Evolutionary conservation across 495 filamentous ascomycete genomes (phyloP).

Genomic region (Acidiella bohemica): DNA sequence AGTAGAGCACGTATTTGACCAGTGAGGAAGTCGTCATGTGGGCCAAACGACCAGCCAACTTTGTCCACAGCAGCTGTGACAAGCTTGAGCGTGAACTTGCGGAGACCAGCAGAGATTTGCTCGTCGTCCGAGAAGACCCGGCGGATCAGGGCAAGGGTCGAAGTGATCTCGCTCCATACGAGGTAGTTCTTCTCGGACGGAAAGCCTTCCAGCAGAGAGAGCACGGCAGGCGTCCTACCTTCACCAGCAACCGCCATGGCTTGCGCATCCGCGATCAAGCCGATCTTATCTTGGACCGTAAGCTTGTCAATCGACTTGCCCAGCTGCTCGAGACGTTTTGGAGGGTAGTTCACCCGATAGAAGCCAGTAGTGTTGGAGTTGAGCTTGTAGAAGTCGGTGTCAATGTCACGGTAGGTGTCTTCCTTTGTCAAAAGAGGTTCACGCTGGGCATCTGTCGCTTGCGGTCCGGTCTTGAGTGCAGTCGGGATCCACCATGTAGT

Average conservation of each 20-base stretch:
- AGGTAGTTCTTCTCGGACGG: slow-evolving; percentile 66
- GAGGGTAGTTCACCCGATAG: slow-evolving; percentile 85
- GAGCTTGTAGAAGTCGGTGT: slow-evolving; percentile 79
- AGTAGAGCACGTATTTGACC: slow-evolving; percentile 69
- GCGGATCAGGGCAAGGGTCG: slow-evolving; percentile 50
- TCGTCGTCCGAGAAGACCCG: slow-evolving; percentile 51
- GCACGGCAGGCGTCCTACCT: slow-evolving; percentile 60
- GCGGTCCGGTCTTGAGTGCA: slow-evolving; percentile 48
- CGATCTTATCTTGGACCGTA: slow-evolving; percentile 78
- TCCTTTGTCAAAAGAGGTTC: slow-evolving; percentile 62
- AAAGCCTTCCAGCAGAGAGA: slow-evolving; percentile 71
- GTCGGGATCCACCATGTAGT: slow-evolving; percentile 96
- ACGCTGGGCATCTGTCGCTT: slow-evolving; percentile 39
- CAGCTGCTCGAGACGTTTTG: slow-evolving; percentile 61
- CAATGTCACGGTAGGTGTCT: slow-evolving; percentile 56
- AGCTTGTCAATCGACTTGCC: slow-evolving; percentile 59
- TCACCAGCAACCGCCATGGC: slow-evolving; percentile 80
- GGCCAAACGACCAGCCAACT: slow-evolving; percentile 70
- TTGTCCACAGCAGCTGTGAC: slow-evolving; percentile 56
- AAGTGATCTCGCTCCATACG: slow-evolving; percentile 77
- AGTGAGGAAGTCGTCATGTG: slow-evolving; percentile 67
- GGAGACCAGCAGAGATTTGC: slow-evolving; percentile 47
- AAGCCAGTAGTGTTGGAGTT: slow-evolving; percentile 82
- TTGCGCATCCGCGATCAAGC: slow-evolving; percentile 78
- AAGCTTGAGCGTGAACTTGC: slow-evolving; percentile 59